Evolutionary conservation across 139 green algal genomes (phyloP).

Genomic region (Ettlia oleoabundans): DNA sequence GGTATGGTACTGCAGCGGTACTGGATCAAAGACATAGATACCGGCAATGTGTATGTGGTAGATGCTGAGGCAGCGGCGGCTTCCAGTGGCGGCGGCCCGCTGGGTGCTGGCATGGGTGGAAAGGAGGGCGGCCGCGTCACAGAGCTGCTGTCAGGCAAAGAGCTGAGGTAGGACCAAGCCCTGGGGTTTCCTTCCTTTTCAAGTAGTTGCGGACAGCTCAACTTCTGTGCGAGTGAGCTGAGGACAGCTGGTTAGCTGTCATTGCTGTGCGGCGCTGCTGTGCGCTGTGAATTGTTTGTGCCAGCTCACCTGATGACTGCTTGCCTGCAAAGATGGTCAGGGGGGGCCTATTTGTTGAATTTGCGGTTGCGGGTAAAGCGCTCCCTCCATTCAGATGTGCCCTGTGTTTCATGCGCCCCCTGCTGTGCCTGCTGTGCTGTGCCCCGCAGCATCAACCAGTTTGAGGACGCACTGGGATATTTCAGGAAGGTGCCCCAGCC

Average conservation of each 20-base stretch:
- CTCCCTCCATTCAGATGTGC: neutral
- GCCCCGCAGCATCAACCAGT: slow-evolving; percentile 44
- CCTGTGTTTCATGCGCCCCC: neutral
- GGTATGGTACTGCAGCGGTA: slow-evolving; percentile 25
- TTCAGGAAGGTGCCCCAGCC: slow-evolving; percentile 22
- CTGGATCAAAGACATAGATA: slow-evolving; percentile 64
- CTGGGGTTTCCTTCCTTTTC: no score
- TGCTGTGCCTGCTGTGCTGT: neutral
- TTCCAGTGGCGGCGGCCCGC: neutral
- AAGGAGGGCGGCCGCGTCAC: slow-evolving; percentile 23
- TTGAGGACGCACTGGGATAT: slow-evolving; percentile 49
- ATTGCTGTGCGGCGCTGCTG: no score
- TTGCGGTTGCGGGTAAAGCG: slow-evolving; percentile 34
- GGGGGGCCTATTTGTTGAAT: no score
- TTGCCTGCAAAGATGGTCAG: no score
- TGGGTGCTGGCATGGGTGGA: neutral
- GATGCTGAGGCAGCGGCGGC: slow-evolving; percentile 3
- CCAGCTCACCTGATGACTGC: no score
- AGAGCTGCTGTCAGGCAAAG: slow-evolving; percentile 34
- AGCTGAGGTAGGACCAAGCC: no score
- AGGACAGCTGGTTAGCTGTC: no score
- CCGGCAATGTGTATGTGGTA: slow-evolving; percentile 54
- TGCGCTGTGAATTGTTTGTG: no score
- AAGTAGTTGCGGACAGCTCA: no score
- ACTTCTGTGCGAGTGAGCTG: no score